These are phyloP conservation scores for Kondoa subrosea DNA, from an alignment of 768 basidiomycete genomes.

Conservation along the genomic window DNA sequence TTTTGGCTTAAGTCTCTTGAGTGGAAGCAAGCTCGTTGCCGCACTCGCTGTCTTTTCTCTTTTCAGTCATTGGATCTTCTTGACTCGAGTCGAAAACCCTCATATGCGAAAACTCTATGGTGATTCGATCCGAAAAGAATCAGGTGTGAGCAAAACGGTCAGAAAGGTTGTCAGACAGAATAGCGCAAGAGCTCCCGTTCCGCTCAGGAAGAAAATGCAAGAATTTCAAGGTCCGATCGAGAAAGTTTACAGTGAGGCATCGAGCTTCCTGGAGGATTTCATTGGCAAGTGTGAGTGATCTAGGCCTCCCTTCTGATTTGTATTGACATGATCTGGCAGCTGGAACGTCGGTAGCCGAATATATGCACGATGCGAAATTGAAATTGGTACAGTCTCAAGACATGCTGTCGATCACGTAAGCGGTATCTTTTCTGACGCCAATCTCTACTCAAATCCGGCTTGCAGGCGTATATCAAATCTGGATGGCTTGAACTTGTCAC, in stretches of 20 bases:
- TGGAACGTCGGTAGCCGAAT: conserved; percentile 69
- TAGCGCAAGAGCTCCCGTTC: too few relatives aligned
- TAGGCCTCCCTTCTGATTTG: background rate
- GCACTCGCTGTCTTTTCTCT: conserved; percentile 66
- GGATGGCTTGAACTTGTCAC: conserved; percentile 56
- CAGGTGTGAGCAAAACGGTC: conserved; percentile 95
- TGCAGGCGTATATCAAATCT: conserved; percentile 61
- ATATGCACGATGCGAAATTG: conserved; percentile 81
- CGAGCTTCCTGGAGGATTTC: conserved; percentile 84
- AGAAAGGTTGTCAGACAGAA: conserved; percentile 75
- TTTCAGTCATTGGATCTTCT: conserved; percentile 49
- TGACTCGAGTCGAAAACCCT: conserved; percentile 36
- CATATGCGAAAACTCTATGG: conserved; percentile 97
- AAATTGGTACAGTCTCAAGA: conserved; percentile 81
- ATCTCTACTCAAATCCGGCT: conserved; percentile 5
- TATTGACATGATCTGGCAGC: conserved; percentile 38
- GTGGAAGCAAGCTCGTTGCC: conserved; percentile 80
- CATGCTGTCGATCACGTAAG: conserved; percentile 77
- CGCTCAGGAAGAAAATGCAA: too few relatives aligned
- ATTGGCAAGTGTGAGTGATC: conserved; percentile 61
- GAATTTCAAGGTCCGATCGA: conserved; percentile 90
- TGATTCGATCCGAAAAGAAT: conserved; percentile 78
- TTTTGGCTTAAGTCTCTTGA: conserved; percentile 81
- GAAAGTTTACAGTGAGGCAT: conserved; percentile 86
- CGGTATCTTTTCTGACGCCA: conserved; percentile 13